Evolutionary conservation across 495 filamentous ascomycete species (phyloP), one percentile per base, ranked within the genome.

Genomic region (Cercophora scortea): DNA sequence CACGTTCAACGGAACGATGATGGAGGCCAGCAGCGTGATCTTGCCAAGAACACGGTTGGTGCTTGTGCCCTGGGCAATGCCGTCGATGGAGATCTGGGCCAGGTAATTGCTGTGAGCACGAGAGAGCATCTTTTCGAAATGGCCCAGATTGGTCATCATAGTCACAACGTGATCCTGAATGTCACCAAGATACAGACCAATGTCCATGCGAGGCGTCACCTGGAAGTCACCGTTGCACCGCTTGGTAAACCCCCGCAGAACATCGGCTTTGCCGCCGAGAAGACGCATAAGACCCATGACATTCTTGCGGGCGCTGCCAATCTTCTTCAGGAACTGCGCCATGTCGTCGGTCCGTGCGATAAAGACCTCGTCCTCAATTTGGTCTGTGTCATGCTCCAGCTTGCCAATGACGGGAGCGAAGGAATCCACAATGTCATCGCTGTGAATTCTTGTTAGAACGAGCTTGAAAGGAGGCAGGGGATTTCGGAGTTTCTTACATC

Each of bases 121-220:
- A 7, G 86, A 89, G 49, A 98, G 81, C 79, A 98, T 96, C 74
- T 96, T 96, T 66, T 98, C 94, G 59, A 93, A 96, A 64, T 98
- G 93, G 9, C 81, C 83, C 49, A 98, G 71, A 67, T 95, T 98
- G 57, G 84, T 88, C 81, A 95, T 94, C 93, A 97, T 96, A 54
- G 93, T 97, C 34, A 98, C 89, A 35, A 98, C 92, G 77, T 98
- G 93, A 71, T 98, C 93, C 66, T 98, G 93, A 55, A 97, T 95
- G 73, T 98, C 93, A 54, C 89, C 88, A 3, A 98, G 75, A 62
- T 97, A 98, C 54, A 98, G 79, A 12, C 91, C 93, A 60, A 98
- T 95, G 65, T 98, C 93, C 67, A 89, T 90, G 25, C 89, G 86
- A 0, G 93, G 93, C 11, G 93, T 94, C 45, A 96, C 85, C 57